phyloP scores from a whole-genome alignment of 257 asterid species.

The Penstemon barbatus region DNA sequence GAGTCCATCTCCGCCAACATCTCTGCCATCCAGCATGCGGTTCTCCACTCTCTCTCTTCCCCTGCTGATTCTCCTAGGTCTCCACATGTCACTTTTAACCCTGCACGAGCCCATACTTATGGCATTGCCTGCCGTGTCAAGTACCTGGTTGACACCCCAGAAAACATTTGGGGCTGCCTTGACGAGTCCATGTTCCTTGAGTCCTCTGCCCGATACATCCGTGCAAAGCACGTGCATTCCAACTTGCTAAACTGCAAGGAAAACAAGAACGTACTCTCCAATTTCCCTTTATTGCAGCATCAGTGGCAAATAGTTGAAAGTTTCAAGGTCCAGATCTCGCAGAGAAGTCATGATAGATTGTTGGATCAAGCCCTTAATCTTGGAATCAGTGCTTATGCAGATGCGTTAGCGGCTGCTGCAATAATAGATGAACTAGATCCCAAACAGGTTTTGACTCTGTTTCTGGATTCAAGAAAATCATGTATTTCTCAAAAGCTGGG shows the following conservation, averaged over 20 bases:
- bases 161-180: constrained; percentile 96
- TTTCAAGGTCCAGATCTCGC: constrained; percentile 91
- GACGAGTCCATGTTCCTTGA: constrained; percentile 95
- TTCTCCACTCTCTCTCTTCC: constrained; percentile 64
- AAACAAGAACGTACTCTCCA: constrained; percentile 55
- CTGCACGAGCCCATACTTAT: constrained; percentile 61
- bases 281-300: constrained; percentile 91
- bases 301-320: constrained; percentile 98
- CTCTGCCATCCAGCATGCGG: constrained; percentile 60
- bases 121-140: constrained; percentile 95
- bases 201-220: constrained; percentile 81
- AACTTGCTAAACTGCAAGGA: constrained; percentile 53
- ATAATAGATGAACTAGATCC: constrained; percentile 88
- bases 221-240: constrained; percentile 84
- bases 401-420: constrained; percentile 91
- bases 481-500: constrained; percentile 71
- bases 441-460: constrained; percentile 65
- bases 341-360: constrained; percentile 84
- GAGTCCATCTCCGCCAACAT: constrained; percentile 78
- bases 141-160: constrained; percentile 98
- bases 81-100: constrained; percentile 44
- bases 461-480: constrained; percentile 77
- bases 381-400: constrained; percentile 81
- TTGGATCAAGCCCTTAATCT: constrained; percentile 64
- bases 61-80: constrained; percentile 61